Conservation (phyloP, 2,329 filamentous ascomycete genomes). For the Venturia asperata region DNA sequence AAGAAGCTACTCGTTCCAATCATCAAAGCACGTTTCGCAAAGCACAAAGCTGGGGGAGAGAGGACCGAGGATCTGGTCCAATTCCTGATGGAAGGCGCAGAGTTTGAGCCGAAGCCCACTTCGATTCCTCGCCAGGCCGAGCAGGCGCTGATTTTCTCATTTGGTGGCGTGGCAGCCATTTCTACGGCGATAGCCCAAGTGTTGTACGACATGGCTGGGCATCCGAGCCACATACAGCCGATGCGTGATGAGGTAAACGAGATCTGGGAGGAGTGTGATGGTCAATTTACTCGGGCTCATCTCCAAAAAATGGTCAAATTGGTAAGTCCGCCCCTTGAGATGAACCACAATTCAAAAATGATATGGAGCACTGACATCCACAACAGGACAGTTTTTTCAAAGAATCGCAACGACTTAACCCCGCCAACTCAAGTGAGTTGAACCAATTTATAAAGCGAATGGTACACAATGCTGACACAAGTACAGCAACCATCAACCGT, state of each 20-base stretch:
- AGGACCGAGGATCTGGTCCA: not conserved
- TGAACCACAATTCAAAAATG: not conserved
- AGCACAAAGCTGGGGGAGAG: not conserved
- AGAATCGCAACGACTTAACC: slow-evolving; percentile 1
- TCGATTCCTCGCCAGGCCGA: slow-evolving; percentile 6
- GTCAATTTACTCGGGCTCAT: not conserved
- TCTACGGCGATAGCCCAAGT: slow-evolving; percentile 1
- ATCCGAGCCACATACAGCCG: not conserved
- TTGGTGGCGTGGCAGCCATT: not conserved
- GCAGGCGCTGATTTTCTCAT: slow-evolving; percentile 1
- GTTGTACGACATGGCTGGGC: not conserved
- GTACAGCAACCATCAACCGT: not conserved
- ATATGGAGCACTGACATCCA: not conserved
- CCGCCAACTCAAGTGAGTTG: not conserved
- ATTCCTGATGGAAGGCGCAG: slow-evolving; percentile 1
- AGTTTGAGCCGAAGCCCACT: not conserved
- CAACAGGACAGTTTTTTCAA: slow-evolving; percentile 7
- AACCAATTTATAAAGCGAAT: too few relatives aligned
- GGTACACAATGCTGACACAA: not conserved
- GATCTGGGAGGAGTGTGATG: not conserved
- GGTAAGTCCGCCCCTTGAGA: not conserved
- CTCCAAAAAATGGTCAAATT: slow-evolving; percentile 8
- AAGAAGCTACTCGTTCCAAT: slow-evolving; percentile 1
- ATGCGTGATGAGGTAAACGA: not conserved
- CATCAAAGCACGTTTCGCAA: not conserved